phyloP scores from a whole-genome alignment of 805 yeast species.

The Kuraishia piskuri region DNA sequence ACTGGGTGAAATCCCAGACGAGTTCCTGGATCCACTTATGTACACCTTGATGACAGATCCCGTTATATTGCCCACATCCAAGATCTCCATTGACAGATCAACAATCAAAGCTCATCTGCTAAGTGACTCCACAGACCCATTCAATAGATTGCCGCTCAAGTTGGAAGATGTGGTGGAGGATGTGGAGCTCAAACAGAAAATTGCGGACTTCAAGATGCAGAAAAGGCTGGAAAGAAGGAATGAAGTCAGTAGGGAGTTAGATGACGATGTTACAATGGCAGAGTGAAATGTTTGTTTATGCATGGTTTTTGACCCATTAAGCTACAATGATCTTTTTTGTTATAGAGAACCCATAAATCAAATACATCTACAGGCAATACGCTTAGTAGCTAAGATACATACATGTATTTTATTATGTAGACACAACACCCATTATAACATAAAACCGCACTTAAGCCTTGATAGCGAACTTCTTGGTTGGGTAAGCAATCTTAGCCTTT shows the following conservation, averaged over 20 bases:
- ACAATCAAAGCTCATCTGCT: constrained; percentile 90
- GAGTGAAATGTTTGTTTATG: not conserved
- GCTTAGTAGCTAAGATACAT: not conserved
- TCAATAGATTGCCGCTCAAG: constrained; percentile 85
- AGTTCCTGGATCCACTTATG: constrained; percentile 95
- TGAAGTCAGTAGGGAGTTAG: constrained; percentile 7
- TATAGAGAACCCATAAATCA: not conserved
- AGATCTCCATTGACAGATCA: constrained; percentile 76
- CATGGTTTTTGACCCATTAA: not conserved
- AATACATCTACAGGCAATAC: not conserved
- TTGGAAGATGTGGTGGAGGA: constrained; percentile 84
- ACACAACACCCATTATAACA: not conserved
- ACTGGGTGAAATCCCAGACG: constrained; percentile 93
- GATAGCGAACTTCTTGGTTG: constrained; percentile 97
- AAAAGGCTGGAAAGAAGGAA: constrained; percentile 19
- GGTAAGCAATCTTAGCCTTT: constrained; percentile 93
- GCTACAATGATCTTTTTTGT: not conserved
- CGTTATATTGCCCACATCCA: constrained; percentile 84
- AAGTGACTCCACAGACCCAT: constrained; percentile 95
- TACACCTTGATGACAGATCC: constrained; percentile 94
- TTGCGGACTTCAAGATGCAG: constrained; percentile 44
- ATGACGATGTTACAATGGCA: constrained; percentile 17
- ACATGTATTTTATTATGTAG: not conserved
- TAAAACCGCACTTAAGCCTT: constrained; percentile 63
- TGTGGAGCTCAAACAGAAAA: constrained; percentile 54